These are phyloP conservation scores for Perkinsus marinus DNA, from an alignment of 169 alveolate species.

Conservation along the genomic window DNA sequence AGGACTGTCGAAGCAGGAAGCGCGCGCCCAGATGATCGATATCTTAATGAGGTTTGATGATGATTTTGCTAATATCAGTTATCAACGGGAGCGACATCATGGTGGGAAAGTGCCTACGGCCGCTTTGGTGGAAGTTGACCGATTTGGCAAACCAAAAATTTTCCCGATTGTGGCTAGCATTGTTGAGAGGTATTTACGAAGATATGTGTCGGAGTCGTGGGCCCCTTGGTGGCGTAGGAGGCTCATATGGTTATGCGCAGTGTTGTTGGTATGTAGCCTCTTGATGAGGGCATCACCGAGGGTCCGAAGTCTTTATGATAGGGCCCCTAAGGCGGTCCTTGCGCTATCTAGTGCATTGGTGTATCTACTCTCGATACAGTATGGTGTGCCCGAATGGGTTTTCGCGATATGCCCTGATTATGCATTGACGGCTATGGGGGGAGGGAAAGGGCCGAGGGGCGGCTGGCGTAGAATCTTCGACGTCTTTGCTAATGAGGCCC, in stretches of 20 bases:
- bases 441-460: neutral
- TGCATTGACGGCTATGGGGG: neutral
- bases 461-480: neutral
- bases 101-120: neutral
- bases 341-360: neutral
- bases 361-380: neutral
- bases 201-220: neutral
- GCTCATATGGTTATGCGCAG: neutral
- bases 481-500: neutral
- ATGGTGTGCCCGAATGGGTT: neutral
- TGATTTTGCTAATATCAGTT: neutral
- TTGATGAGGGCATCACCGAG: neutral
- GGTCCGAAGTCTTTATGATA: neutral
- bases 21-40: neutral
- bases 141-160: neutral
- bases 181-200: neutral
- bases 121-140: neutral
- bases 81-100: neutral
- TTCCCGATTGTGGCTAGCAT: neutral
- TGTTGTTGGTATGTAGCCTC: neutral
- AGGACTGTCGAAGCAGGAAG: neutral
- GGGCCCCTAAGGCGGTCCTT: neutral
- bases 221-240: neutral
- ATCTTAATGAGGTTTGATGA: neutral
- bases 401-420: neutral